Evolutionary conservation across 2,329 filamentous ascomycete species (phyloP).

Genomic region (Botryosphaeria dothidea): DNA sequence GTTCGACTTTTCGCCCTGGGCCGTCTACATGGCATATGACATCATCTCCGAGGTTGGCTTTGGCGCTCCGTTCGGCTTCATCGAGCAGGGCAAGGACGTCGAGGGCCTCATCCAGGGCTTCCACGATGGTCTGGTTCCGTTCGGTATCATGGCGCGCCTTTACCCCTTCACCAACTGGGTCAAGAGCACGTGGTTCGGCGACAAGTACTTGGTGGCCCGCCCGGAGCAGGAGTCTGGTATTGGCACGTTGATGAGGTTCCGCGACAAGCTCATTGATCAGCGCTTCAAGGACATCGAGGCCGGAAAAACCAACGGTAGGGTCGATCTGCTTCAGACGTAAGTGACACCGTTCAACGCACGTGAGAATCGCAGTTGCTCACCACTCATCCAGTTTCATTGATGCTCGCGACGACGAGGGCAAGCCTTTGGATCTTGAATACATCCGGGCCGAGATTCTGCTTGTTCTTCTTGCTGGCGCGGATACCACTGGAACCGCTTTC

Average conservation of each 20-base stretch:
- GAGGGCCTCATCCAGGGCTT: conserved; percentile 57
- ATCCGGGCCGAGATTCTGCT: conserved; percentile 57
- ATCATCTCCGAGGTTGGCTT: conserved; percentile 60
- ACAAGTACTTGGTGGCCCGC: conserved; percentile 55
- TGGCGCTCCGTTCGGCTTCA: conserved; percentile 58
- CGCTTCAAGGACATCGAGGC: conserved; percentile 50
- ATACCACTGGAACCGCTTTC: conserved; percentile 55
- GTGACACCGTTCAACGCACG: neutral
- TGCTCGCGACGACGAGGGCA: conserved; percentile 39
- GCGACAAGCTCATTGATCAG: conserved; percentile 54
- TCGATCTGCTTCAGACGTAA: conserved; percentile 56
- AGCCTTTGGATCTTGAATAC: conserved; percentile 51
- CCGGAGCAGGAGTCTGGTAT: conserved; percentile 57
- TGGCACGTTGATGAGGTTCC: conserved; percentile 59
- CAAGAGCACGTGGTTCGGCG: conserved; percentile 53
- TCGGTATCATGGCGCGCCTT: conserved; percentile 54
- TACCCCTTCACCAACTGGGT: conserved; percentile 58
- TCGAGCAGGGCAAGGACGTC: conserved; percentile 54
- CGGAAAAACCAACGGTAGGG: conserved; percentile 45
- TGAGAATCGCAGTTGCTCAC: neutral
- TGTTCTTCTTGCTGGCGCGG: conserved; percentile 54
- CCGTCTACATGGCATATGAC: conserved; percentile 59
- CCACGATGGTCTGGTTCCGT: conserved; percentile 53
- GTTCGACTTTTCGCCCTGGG: conserved; percentile 60
- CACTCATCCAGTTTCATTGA: conserved; percentile 33